Evolutionary conservation across 108 stramenopile genomes (phyloP), one percentile per base, ranked within the genome.

Genomic region (Poteriospumella lacustris): DNA sequence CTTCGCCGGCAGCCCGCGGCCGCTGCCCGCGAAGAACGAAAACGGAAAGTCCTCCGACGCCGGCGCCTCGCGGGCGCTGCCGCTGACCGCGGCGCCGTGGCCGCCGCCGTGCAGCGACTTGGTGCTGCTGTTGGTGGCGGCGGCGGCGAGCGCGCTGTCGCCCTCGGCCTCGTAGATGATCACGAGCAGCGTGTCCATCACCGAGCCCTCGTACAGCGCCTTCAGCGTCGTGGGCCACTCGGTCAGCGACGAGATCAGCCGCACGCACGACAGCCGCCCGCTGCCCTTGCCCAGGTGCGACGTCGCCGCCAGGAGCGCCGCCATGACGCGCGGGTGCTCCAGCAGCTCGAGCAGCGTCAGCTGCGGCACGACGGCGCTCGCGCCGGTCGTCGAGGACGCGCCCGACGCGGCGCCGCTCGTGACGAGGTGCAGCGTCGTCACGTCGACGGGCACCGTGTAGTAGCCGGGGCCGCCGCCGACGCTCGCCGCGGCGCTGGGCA

Each of bases 101-200:
- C 31, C 9, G 40, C 36, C 31, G 19, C 15, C 64, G 31, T 40
- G 12, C 64, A 67, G 12, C 12, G 12, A 9, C 19, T 67, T 9
- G 15, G 70, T 12, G 70, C 40, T n/a, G n/a, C n/a, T n/a, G n/a
- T n/a, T n/a, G n/a, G 70, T 5, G n/a, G n/a, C n/a, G n/a, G n/a
- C n/a, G n/a, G n/a, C n/a, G n/a, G n/a, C n/a, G n/a, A n/a, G n/a
- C n/a, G n/a, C n/a, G n/a, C n/a, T n/a, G n/a, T n/a, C n/a, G n/a
- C n/a, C 60, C 9, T 64, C 60, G 15, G 12, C 9, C 31, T 64
- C 70, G 26, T n/a, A 73, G 70, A 36, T 44, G 33, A 73, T 44
- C 12, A 5, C 26, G 12, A 73, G 31, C 3, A 52, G 31, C 12
- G 33, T 28, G 31, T 73, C 43, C 15, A 73, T 73, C 70, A 73